Evolutionary conservation across 495 filamentous ascomycete species (phyloP), one percentile per base, ranked within the genome.

Genomic region (Amorphotheca resinae): DNA sequence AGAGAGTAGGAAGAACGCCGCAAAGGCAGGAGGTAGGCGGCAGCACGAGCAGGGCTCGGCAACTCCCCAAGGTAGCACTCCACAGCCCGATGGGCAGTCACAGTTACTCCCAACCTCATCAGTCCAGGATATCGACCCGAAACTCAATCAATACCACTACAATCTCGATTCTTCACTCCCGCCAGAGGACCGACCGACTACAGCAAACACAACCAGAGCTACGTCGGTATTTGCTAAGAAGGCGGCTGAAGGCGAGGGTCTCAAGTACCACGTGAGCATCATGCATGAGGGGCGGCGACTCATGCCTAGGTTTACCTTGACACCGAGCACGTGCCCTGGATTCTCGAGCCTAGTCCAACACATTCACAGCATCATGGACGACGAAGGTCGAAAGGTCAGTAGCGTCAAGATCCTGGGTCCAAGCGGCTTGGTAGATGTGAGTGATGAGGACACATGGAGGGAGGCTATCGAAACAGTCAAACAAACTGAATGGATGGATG

Each of bases 401-500:
- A 2, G 25, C 45, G n/a, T 51, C 45, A 16, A 51, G 34, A 22
- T 45, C 16, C 43, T 49, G 15, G 43, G 38, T 31, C 44, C 68
- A 0, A 52, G 64, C 33, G 67, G 69, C 3, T 37, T 72, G 22
- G 38, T 59, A 4, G 21, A 48, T 5, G 52, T 71, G 6, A 49
- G 60, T 0, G 60, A 44, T 20, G 64, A 71, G 39, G 63, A 64
- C 33, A 63, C 65, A 15, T 73, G 69, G 70, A 59, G 54, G 1
- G 55, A 67, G 32, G 63, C 64, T 11, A 52, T 70, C 7, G 50
- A 62, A 17, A 55, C 58, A n/a, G 60, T 66, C 9, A 57, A 60
- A 26, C 61, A 62, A 9, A 58, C 62, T n/a, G 69, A 70, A 12
- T 73, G 68, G 69, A 67, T 74, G 66, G 70, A 73, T 44, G 61